Conservation (phyloP, 441 rosid genomes). For the Brassica hybrid region DNA sequence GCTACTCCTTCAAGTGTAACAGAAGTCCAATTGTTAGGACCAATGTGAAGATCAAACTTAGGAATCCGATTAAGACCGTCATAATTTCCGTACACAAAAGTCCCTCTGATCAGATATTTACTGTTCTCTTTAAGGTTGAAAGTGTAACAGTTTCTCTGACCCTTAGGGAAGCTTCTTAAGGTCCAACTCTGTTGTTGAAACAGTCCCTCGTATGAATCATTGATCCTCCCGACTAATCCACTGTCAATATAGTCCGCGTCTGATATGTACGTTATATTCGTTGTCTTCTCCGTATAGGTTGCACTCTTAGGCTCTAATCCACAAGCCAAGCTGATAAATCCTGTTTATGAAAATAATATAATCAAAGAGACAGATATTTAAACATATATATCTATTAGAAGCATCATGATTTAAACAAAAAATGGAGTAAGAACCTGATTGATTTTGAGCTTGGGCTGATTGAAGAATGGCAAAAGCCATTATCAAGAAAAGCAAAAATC, state of each 20-base stretch:
- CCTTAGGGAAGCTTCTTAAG: slow-evolving; percentile 44
- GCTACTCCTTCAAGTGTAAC: slow-evolving; percentile 3
- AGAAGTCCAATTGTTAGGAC: slow-evolving; percentile 37
- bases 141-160: slow-evolving; percentile 45
- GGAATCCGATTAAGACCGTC: slow-evolving; percentile 29
- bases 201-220: neutral
- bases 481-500: slow-evolving; percentile 3
- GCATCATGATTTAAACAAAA: neutral
- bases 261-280: slow-evolving; percentile 36
- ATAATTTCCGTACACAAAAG: slow-evolving; percentile 44
- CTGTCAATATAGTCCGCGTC: slow-evolving; percentile 33
- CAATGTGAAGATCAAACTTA: slow-evolving; percentile 38
- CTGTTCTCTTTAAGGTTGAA: slow-evolving; percentile 23
- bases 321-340: slow-evolving; percentile 46
- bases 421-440: slow-evolving; percentile 28
- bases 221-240: slow-evolving; percentile 25
- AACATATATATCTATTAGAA: neutral
- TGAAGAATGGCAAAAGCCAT: slow-evolving; percentile 4
- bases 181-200: slow-evolving; percentile 23
- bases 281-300: slow-evolving; percentile 32
- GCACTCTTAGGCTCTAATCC: slow-evolving; percentile 24
- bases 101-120: slow-evolving; percentile 41
- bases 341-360: slow-evolving; percentile 24
- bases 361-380: neutral
- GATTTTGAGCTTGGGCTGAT: slow-evolving; percentile 31